Percentiles rank a stretch among this genome's conserved stretches.
phyloP scores from a whole-genome alignment of 2,329 filamentous ascomycete genomes.

The Monosporascus cannonballus region DNA sequence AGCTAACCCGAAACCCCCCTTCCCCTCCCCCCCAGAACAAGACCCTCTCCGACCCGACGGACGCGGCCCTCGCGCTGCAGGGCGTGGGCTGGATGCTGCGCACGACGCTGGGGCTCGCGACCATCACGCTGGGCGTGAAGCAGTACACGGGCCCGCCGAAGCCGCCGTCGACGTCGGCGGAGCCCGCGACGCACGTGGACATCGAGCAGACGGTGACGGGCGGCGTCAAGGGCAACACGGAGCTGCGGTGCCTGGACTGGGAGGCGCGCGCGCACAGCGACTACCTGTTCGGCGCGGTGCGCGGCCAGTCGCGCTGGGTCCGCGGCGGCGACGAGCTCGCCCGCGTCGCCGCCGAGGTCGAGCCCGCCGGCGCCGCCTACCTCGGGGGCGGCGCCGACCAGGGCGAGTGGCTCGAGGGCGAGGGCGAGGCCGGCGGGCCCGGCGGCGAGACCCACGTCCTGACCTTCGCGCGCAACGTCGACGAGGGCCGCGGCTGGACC shows the following conservation, averaged over 20 bases:
- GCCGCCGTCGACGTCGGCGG: constrained; percentile 32
- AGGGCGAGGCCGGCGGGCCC: constrained; percentile 42
- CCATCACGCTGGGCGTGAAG: constrained; percentile 59
- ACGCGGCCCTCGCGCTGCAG: constrained; percentile 66
- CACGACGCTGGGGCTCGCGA: constrained; percentile 64
- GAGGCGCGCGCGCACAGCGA: constrained; percentile 60
- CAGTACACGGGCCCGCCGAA: constrained; percentile 43
- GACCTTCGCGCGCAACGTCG: constrained; percentile 51
- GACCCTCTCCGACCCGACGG: constrained; percentile 60
- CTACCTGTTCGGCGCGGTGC: constrained; percentile 71
- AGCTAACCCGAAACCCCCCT: background rate
- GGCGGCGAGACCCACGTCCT: constrained; percentile 59
- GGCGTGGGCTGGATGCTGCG: constrained; percentile 66
- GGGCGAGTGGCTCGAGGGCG: constrained; percentile 57
- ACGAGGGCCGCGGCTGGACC: constrained; percentile 41
- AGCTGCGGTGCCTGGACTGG: constrained; percentile 49
- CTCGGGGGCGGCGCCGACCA: constrained; percentile 39
- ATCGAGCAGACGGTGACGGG: constrained; percentile 68
- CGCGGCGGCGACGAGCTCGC: constrained; percentile 44
- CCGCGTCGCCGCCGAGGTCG: constrained; percentile 50
- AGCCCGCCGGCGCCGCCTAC: constrained; percentile 52
- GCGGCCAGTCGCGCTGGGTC: constrained; percentile 51
- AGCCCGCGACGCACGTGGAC: constrained; percentile 55
- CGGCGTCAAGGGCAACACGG: constrained; percentile 59
- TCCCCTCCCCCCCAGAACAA: constrained; percentile 56